phyloP scores from a whole-genome alignment of 2,329 filamentous ascomycete species.

The Fusarium pininemorale region DNA sequence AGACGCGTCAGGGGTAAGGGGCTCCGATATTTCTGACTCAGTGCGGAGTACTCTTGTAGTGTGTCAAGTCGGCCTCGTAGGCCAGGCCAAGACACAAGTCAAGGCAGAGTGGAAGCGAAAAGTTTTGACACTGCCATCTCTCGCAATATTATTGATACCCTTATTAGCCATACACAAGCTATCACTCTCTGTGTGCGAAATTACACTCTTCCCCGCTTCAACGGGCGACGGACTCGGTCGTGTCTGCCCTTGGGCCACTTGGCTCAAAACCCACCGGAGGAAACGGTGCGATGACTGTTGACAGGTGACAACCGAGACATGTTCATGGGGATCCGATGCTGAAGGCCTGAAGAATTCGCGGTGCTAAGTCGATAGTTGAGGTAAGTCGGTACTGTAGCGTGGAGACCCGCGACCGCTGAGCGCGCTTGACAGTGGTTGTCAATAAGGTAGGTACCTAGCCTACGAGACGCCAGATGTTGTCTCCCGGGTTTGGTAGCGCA shows the following conservation, averaged over 20 bases:
- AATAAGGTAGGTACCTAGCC: neutral
- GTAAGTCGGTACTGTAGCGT: neutral
- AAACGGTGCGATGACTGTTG: slow-evolving; percentile 16
- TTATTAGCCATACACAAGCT: slow-evolving; percentile 11
- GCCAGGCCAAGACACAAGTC: neutral
- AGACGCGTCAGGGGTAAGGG: slow-evolving; percentile 16
- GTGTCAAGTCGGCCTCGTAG: neutral
- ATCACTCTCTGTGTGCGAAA: slow-evolving; percentile 13
- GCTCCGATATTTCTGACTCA: slow-evolving; percentile 5
- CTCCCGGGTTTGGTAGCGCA: slow-evolving; percentile 9
- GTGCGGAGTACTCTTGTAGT: neutral
- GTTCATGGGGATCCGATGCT: neutral
- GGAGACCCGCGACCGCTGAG: slow-evolving; percentile 10
- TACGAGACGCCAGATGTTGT: slow-evolving; percentile 10
- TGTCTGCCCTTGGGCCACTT: slow-evolving; percentile 6
- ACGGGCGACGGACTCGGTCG: slow-evolving; percentile 16
- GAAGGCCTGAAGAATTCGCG: neutral
- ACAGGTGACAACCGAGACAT: slow-evolving; percentile 31
- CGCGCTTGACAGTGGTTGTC: neutral
- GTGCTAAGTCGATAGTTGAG: neutral
- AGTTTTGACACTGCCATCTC: slow-evolving; percentile 4
- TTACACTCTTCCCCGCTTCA: slow-evolving; percentile 24
- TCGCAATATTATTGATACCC: neutral
- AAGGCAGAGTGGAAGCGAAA: neutral
- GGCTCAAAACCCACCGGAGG: neutral